phyloP scores from a whole-genome alignment of 352 stramenopile species.

The Pythium phragmitis region DNA sequence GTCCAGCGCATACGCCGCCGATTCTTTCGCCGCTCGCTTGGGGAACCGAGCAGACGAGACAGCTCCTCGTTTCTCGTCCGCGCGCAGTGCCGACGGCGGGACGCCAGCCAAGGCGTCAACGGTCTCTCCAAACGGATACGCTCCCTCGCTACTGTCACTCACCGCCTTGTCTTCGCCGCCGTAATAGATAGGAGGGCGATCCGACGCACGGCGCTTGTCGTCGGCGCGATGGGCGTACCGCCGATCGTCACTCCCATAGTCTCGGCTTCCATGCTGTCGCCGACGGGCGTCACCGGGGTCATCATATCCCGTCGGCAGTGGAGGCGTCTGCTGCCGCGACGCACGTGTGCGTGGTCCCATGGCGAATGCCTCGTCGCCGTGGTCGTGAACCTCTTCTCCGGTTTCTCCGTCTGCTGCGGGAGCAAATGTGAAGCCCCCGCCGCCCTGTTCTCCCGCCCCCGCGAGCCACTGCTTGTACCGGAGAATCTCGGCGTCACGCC shows the following conservation, averaged over 20 bases:
- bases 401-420: neutral
- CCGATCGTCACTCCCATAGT: neutral
- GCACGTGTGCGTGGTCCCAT: neutral
- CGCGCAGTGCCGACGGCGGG: neutral
- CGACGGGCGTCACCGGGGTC: neutral
- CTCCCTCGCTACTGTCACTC: neutral
- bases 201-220: constrained; percentile 3
- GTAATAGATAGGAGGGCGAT: constrained; percentile 4
- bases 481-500: constrained; percentile 31
- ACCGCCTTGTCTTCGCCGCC: constrained; percentile 17
- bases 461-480: constrained; percentile 35
- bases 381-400: too few species aligned
- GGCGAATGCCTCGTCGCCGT: neutral
- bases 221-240: constrained; percentile 4
- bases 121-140: neutral
- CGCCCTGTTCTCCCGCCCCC: neutral
- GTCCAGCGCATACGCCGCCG: constrained; percentile 12
- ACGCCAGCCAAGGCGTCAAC: neutral
- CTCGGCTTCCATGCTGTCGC: neutral
- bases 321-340: neutral
- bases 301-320: neutral
- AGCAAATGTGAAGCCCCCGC: neutral
- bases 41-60: constrained; percentile 13
- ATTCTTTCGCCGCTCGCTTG: constrained; percentile 61
- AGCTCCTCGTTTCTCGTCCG: constrained; percentile 11